Evolutionary conservation across 2,329 filamentous ascomycete species (phyloP), one percentile per base, ranked within the genome.

Genomic region (Pseudonectria foliicola): DNA sequence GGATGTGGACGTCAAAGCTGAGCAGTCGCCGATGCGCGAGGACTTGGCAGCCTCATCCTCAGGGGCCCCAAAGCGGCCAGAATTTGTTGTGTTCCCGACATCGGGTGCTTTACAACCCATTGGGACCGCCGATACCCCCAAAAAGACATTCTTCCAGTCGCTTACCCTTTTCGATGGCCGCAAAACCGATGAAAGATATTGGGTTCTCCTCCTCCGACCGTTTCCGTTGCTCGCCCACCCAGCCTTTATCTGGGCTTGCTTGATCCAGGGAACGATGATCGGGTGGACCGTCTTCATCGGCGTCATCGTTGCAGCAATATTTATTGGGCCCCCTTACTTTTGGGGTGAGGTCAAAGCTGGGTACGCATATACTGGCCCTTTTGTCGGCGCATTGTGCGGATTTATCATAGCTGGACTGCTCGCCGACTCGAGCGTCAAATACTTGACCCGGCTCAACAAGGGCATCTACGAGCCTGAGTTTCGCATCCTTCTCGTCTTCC

Each of bases 201-300:
- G 66, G 61, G 73, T 75, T 41, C 63, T 81, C 7, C 52, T 77
- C 12, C 52, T 80, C n/a, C 75, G 89, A 3, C 90, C 89, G 0
- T 80, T 95, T 34, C 85, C 85, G 0, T 72, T 95, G 1, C 82
- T 94, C 48, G 58, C 83, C 6, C 89, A 95, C 55, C 89, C 88
- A 0, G 85, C 85, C 7, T 86, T 95, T 48, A 60, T 93, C 27
- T 95, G 87, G 85, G 71, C 68, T 15, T 71, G 69, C 50, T 68
- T 95, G 4, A 85, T 89, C 32, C 89, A 95, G 68, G 89, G 89
- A 12, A 77, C 85, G 4, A 77, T 95, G 54, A 95, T 95, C 52
- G 90, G 89, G 45, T 96, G 90, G 89, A 94, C 89, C 1, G 85
- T 95, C 12, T 86, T 95, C 54, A 90, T 94, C 45, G 84, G 85